Percentiles rank a stretch among this genome's conserved stretches.
Evolutionary conservation across 495 filamentous ascomycete genomes (phyloP).

Genomic region (Antarctomyces pellizariae): DNA sequence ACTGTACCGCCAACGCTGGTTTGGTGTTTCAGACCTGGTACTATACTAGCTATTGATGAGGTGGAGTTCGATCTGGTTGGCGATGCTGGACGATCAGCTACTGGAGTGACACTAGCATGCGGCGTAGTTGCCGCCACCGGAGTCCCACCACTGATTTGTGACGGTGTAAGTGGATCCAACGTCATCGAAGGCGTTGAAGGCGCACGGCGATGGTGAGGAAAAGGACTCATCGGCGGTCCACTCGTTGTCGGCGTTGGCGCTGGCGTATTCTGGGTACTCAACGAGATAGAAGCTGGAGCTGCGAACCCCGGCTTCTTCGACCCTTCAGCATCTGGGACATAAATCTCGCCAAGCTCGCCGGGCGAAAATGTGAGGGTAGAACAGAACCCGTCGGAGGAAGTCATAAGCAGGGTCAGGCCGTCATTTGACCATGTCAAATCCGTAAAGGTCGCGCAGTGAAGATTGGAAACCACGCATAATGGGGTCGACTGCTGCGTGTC

Average conservation of each 20-base stretch:
- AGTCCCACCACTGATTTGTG: conserved; percentile 10
- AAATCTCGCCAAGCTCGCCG: conserved; percentile 72
- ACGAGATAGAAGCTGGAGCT: no score
- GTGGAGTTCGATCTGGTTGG: conserved; percentile 67
- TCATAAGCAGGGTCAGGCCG: conserved; percentile 78
- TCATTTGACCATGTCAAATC: conserved; percentile 92
- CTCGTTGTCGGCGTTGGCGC: conserved; percentile 37
- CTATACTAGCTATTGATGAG: conserved; percentile 63
- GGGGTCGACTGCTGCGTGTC: conserved; percentile 94
- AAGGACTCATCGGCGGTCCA: conserved; percentile 33
- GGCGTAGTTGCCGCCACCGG: conserved; percentile 20
- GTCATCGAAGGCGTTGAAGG: conserved; percentile 26
- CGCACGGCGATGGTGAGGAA: conserved; percentile 27
- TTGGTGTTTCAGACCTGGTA: conserved; percentile 17
- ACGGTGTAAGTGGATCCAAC: conserved; percentile 26
- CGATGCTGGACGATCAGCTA: conserved; percentile 37
- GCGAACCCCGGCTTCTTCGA: conserved; percentile 24
- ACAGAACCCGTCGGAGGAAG: conserved; percentile 94
- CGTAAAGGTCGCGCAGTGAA: conserved; percentile 94
- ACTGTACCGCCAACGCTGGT: conserved; percentile 14
- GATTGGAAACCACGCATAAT: conserved; percentile 77
- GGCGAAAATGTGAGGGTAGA: conserved; percentile 67
- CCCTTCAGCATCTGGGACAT: conserved; percentile 39
- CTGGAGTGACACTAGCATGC: no score
- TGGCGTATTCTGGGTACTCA: conserved; percentile 34